phyloP scores from a whole-genome alignment of 2,329 filamentous ascomycete species.

The Xylaria sp. region DNA sequence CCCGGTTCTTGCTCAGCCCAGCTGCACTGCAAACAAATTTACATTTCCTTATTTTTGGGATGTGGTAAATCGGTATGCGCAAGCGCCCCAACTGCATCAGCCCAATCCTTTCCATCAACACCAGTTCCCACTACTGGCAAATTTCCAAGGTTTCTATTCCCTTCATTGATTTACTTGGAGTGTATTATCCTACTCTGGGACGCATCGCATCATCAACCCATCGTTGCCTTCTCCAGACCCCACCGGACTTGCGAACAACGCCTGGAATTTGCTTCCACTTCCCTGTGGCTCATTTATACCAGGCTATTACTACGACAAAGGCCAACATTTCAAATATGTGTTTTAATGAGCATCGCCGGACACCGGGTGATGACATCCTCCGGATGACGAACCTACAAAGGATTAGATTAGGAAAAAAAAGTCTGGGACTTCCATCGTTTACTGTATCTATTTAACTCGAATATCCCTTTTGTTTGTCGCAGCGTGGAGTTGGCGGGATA shows the following conservation, averaged over 20 bases:
- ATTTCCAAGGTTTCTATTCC: conserved; percentile 60
- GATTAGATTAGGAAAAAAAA: conserved; percentile 33
- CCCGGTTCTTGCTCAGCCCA: conserved; percentile 39
- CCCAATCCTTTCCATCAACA: conserved; percentile 59
- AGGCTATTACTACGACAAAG: conserved; percentile 11
- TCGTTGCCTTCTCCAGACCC: conserved; percentile 14
- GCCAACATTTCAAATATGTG: conserved; percentile 27
- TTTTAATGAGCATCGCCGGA: conserved; percentile 29
- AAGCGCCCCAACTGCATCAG: conserved; percentile 55
- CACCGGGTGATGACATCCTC: conserved; percentile 21
- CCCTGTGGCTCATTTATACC: conserved; percentile 9
- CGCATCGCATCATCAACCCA: neutral
- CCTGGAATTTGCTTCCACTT: neutral
- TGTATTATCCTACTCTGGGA: conserved; percentile 26
- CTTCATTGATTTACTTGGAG: conserved; percentile 21
- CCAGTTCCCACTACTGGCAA: conserved; percentile 57
- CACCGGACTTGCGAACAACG: conserved; percentile 20
- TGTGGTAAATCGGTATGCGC: conserved; percentile 57
- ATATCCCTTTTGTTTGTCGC: conserved; percentile 35
- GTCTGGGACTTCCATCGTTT: conserved; percentile 33
- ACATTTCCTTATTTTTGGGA: conserved; percentile 57
- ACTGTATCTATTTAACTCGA: conserved; percentile 37
- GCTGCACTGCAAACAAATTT: conserved; percentile 52
- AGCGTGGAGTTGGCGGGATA: conserved; percentile 44
- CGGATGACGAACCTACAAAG: conserved; percentile 27